phyloP scores from a whole-genome alignment of 805 yeast species.

The Ascoidea rubescens region DNA sequence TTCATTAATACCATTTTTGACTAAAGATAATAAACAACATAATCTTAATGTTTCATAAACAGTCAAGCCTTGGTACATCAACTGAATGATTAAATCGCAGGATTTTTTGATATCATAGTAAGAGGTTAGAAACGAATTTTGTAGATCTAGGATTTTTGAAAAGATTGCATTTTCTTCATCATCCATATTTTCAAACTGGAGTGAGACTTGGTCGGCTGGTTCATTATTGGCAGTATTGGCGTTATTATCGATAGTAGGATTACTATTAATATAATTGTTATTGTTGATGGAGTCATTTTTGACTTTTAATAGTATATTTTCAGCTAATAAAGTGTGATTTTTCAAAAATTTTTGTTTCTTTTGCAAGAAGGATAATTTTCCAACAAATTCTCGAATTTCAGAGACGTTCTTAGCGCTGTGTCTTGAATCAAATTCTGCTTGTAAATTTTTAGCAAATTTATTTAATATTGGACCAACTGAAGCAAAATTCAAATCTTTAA shows the following conservation, averaged over 20 bases:
- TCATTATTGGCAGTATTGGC: conserved; percentile 8
- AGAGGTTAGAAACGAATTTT: conserved; percentile 6
- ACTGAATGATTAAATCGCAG: conserved; percentile 27
- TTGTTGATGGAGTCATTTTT: conserved; percentile 17
- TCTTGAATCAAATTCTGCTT: conserved; percentile 48
- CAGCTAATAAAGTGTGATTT: conserved; percentile 65
- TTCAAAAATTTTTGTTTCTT: conserved; percentile 52
- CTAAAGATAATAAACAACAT: conserved; percentile 42
- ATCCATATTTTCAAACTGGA: background rate
- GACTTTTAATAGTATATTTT: conserved; percentile 37
- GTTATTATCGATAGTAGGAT: conserved; percentile 5
- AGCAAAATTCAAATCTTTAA: conserved; percentile 64
- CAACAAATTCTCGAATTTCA: conserved; percentile 62
- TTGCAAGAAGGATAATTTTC: conserved; percentile 53
- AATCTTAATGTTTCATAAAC: conserved; percentile 34
- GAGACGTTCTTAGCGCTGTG: conserved; percentile 43
- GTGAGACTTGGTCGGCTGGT: conserved; percentile 10
- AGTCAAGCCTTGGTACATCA: conserved; percentile 32
- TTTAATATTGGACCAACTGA: conserved; percentile 66
- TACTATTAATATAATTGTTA: conserved; percentile 16
- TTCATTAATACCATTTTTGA: conserved; percentile 55
- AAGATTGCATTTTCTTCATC: conserved; percentile 10
- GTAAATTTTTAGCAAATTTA: conserved; percentile 53
- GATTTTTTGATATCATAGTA: conserved; percentile 12
- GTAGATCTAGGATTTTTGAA: conserved; percentile 11